A percentile compares a stretch with the other conserved stretches of the same genome.
phyloP scores from a whole-genome alignment of 148 eudicot genomes.

The Amaranthus palmeri region DNA sequence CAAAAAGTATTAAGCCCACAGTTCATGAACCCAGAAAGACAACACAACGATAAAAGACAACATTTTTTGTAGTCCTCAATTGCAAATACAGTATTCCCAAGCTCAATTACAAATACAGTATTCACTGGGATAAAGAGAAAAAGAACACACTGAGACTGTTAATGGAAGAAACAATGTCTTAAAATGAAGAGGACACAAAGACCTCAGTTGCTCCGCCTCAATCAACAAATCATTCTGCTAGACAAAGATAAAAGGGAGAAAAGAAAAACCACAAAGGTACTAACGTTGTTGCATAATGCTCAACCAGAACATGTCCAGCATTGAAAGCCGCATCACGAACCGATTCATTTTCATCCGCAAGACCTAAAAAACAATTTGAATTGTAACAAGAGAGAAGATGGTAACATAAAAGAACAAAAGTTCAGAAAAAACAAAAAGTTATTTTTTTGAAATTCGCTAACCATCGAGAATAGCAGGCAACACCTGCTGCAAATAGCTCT shows the following conservation, averaged over 20 bases:
- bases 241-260: too few species aligned
- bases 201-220: too few species aligned
- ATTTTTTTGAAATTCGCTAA: conserved; percentile 23
- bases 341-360: conserved; percentile 99
- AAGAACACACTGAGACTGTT: too few species aligned
- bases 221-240: background rate
- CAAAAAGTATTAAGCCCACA: too few species aligned
- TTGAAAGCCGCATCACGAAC: conserved; percentile 97
- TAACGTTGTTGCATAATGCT: conserved; percentile 96
- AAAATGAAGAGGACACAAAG: too few species aligned
- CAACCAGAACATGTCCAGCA: conserved; percentile 97
- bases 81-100: too few species aligned
- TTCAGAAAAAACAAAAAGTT: background rate
- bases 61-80: too few species aligned
- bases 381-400: background rate
- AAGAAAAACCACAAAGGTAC: conserved; percentile 13
- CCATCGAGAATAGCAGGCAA: conserved; percentile 96
- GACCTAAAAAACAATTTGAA: conserved; percentile 41
- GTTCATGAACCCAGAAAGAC: too few species aligned
- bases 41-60: too few species aligned
- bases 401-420: background rate
- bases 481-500: conserved; percentile 89
- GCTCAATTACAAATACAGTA: too few species aligned
- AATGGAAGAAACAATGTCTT: too few species aligned
- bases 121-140: too few species aligned